Conservation (phyloP, 2,329 filamentous ascomycete genomes). For the Trichoderma sp. region DNA sequence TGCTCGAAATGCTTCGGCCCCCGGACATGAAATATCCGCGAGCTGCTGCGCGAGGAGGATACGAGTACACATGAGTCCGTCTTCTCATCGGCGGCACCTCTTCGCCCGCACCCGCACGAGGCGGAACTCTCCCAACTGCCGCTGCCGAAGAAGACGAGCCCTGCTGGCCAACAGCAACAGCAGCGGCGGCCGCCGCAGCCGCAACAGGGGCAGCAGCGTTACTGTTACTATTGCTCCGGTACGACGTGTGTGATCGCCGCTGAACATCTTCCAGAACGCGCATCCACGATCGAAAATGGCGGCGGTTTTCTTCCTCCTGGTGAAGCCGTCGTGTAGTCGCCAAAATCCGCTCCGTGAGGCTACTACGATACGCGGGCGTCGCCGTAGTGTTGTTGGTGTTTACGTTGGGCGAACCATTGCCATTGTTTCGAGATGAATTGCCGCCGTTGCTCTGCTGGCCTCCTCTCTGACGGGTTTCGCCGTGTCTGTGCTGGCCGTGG, state of each 20-base stretch:
- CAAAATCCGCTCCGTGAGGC: neutral
- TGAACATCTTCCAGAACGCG: constrained; percentile 1
- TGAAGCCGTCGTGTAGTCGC: neutral
- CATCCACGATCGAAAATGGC: neutral
- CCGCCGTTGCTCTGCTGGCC: neutral
- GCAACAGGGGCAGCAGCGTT: neutral
- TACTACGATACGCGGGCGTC: neutral
- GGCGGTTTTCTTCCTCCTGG: neutral
- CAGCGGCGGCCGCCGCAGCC: neutral
- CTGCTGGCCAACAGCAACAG: neutral
- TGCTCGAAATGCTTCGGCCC: constrained; percentile 5
- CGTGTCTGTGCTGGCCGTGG: neutral
- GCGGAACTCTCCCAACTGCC: neutral
- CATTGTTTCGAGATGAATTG: neutral
- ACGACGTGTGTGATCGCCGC: neutral
- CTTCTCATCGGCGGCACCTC: neutral
- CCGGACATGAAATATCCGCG: constrained; percentile 1
- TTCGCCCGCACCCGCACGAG: neutral
- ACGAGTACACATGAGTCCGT: neutral
- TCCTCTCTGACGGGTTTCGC: neutral
- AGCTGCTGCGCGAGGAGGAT: neutral
- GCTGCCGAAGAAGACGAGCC: neutral
- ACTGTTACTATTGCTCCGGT: neutral
- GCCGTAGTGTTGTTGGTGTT: neutral
- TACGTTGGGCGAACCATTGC: neutral